Base-by-base conservation (phyloP, 2,329 filamentous ascomycete species). In the Colletotrichum higginsianum region DNA sequence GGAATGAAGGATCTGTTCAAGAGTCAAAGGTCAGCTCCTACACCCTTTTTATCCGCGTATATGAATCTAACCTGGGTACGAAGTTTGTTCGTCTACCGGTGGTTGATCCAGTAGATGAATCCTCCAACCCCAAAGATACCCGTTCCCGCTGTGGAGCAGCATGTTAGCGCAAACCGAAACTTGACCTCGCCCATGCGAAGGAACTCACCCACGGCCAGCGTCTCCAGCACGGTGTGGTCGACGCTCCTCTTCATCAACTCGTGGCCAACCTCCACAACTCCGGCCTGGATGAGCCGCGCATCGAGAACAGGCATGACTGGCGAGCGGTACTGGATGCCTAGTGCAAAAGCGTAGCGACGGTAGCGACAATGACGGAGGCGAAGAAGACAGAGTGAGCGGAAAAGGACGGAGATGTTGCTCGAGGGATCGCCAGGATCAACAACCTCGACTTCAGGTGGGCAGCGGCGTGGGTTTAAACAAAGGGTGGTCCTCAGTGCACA, bases 71-170 rank as follows among this genome's bases (percentile, higher is more conserved):
- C 9, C 1, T 18, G 12, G 12, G 38, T 0, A n/a, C 15, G 1
- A 15, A 6, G 4, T 40, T 11, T 30, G 8, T 12, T 35, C 18
- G 9, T 60, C 58, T 61, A 71, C 42, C 49, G 50, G 2, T 60
- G 49, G 53, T 71, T 71, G 42, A 69, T 64, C 69, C 69, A 71
- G 50, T 71, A 71, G 47, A 71, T 71, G 46, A 64, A 68, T n/a
- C 69, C 69, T 2, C 69, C 69, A 1, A 71, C 69, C 21, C 69
- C 69, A n/a, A 71, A 71, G 13, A 71, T 46, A 3, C 38, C 38
- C 2, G 60, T 64, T 9, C 35, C 69, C 12, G 65, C 69, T 71
- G 21, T 2, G 5, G 26, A 16, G 2, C 7, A 21, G 9, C 9
- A 55, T 18, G 16, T 55, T 13, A 61, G 23, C 4, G 3, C 11